These are phyloP conservation scores for Penicillium glabrum DNA, from an alignment of 2,329 filamentous ascomycete genomes.

Conservation along the genomic window DNA sequence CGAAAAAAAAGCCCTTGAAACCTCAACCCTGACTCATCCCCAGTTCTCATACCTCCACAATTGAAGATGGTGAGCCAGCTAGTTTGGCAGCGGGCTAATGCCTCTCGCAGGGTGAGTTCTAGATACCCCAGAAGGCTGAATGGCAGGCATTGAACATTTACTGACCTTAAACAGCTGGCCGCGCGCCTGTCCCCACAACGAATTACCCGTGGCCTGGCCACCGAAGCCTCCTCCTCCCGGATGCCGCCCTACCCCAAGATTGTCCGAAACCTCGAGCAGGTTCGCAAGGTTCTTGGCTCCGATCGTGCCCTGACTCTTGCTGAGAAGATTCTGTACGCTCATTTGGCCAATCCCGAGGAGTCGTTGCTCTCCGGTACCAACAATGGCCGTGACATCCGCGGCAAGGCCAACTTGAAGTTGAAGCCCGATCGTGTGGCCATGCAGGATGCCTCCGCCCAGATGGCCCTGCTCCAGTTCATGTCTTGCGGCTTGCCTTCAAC, in stretches of 20 bases:
- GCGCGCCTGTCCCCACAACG: conserved; percentile 36
- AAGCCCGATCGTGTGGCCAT: conserved; percentile 97
- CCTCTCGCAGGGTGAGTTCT: conserved; percentile 37
- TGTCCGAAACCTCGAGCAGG: conserved; percentile 71
- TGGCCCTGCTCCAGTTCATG: conserved; percentile 99
- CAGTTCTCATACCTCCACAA: conserved; percentile 13
- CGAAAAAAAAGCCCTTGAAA: conserved; percentile 19
- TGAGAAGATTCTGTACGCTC: conserved; percentile 97
- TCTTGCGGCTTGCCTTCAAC: conserved; percentile 85
- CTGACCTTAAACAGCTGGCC: conserved; percentile 28
- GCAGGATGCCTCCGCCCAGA: conserved; percentile 98
- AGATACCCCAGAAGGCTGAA: background rate
- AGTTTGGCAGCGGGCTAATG: conserved; percentile 39
- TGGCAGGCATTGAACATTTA: conserved; percentile 5
- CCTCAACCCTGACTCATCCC: conserved; percentile 16
- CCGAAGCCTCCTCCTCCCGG: conserved; percentile 50
- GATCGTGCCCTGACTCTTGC: conserved; percentile 73
- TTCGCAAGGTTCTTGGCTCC: conserved; percentile 69
- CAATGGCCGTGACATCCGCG: conserved; percentile 80
- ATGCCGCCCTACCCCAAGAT: conserved; percentile 82
- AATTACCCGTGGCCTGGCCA: conserved; percentile 36
- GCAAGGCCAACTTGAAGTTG: conserved; percentile 89
- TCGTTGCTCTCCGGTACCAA: conserved; percentile 79
- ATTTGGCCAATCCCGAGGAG: conserved; percentile 86
- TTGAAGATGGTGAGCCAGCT: conserved; percentile 41